Conservation (phyloP, 805 yeast genomes). For the Metschnikowia chrysomelidarum region DNA sequence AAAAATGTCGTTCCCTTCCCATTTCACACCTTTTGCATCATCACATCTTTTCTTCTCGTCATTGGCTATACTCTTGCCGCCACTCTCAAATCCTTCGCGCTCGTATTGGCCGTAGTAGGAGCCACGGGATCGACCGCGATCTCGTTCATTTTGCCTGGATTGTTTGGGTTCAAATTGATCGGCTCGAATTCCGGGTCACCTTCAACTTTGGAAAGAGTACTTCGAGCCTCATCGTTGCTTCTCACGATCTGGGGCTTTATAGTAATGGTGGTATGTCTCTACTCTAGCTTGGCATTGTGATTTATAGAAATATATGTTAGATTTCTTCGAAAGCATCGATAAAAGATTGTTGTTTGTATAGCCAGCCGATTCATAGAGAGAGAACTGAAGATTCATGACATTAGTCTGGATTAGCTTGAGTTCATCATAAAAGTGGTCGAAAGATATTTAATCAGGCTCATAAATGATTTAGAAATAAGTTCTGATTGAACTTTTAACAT, state of each 20-base stretch:
- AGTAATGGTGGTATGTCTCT: slow-evolving; percentile 49
- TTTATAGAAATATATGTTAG: too few relatives aligned
- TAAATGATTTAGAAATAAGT: too few relatives aligned
- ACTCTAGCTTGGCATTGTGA: slow-evolving; percentile 13
- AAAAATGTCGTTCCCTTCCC: slow-evolving; percentile 45
- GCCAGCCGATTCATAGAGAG: too few relatives aligned
- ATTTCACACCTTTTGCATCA: slow-evolving; percentile 41
- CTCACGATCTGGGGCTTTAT: slow-evolving; percentile 51
- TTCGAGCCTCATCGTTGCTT: slow-evolving; percentile 40
- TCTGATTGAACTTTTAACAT: too few relatives aligned
- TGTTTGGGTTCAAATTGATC: slow-evolving; percentile 64
- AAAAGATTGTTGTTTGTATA: too few relatives aligned
- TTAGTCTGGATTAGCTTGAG: too few relatives aligned
- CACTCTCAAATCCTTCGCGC: slow-evolving; percentile 59
- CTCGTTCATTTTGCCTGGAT: slow-evolving; percentile 72
- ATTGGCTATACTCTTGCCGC: slow-evolving; percentile 56
- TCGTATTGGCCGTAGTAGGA: slow-evolving; percentile 70
- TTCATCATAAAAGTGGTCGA: too few relatives aligned
- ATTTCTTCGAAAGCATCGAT: too few relatives aligned
- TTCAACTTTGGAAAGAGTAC: slow-evolving; percentile 27
- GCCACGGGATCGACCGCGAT: slow-evolving; percentile 81
- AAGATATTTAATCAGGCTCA: too few relatives aligned
- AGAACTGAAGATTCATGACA: too few relatives aligned
- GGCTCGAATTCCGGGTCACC: slow-evolving; percentile 27
- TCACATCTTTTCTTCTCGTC: slow-evolving; percentile 47